A percentile compares a stretch with the other conserved stretches of the same genome.
Conservation (phyloP, 2,329 filamentous ascomycete species). For the Exophiala xenobiotica region DNA sequence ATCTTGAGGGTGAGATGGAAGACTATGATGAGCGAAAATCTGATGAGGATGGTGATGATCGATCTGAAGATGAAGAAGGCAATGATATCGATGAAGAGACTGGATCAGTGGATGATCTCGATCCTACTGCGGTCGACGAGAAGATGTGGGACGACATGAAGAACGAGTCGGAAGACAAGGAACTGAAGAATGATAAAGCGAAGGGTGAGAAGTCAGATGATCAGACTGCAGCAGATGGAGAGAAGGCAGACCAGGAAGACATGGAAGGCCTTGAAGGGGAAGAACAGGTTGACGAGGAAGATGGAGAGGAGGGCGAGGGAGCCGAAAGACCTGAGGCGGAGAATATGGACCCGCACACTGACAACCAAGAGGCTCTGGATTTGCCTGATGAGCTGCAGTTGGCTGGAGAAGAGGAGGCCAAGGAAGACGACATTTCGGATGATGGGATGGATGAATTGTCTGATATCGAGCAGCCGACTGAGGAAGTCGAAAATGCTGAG, state of each 20-base stretch:
- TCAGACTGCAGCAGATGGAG: conserved; percentile 61
- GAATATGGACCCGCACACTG: conserved; percentile 69
- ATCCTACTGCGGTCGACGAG: conserved; percentile 88
- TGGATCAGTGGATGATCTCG: conserved; percentile 86
- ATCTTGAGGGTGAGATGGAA: conserved; percentile 81
- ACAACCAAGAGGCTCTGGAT: conserved; percentile 78
- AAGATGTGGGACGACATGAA: conserved; percentile 93
- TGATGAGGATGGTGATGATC: conserved; percentile 57
- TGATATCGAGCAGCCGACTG: conserved; percentile 47
- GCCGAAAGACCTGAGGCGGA: conserved; percentile 63
- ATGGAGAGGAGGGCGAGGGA: conserved; percentile 54
- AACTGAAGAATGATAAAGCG: conserved; percentile 73
- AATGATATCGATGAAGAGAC: conserved; percentile 82
- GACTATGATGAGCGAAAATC: conserved; percentile 50
- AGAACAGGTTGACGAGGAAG: conserved; percentile 46
- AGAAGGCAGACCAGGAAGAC: conserved; percentile 51
- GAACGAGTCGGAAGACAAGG: conserved; percentile 52
- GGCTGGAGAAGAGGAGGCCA: conserved; percentile 62
- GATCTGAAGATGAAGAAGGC: conserved; percentile 62
- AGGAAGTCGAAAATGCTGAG: conserved; percentile 39
- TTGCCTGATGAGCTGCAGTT: conserved; percentile 86
- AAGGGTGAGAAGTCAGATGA: conserved; percentile 56
- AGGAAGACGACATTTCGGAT: conserved; percentile 51
- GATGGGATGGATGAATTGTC: conserved; percentile 59
- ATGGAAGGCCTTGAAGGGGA: conserved; percentile 61